phyloP scores from a whole-genome alignment of 768 basidiomycete genomes.

The Lactarius trivialis region DNA sequence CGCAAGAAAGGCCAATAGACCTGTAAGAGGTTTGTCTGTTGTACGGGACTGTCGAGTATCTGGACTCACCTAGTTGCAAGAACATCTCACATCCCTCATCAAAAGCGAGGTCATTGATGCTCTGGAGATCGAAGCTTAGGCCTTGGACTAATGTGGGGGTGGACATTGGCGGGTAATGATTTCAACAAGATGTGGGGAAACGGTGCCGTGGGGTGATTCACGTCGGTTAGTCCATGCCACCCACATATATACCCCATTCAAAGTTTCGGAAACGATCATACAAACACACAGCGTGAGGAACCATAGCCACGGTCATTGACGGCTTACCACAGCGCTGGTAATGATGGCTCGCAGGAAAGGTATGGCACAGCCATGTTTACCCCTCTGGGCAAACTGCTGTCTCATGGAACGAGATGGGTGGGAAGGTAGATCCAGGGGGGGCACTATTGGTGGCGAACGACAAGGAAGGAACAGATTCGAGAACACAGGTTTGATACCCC shows the following conservation, averaged over 20 bases:
- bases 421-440: slow-evolving; percentile 6
- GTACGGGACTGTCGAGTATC: neutral
- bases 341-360: neutral
- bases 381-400: slow-evolving; percentile 10
- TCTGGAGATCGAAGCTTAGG: slow-evolving; percentile 1
- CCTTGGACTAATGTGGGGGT: neutral
- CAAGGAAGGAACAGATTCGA: neutral
- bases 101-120: slow-evolving; percentile 6
- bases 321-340: slow-evolving; percentile 6
- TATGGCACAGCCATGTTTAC: neutral
- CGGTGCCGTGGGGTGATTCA: neutral
- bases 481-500: neutral
- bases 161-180: neutral
- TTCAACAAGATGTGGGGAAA: neutral
- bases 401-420: slow-evolving; percentile 2
- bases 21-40: neutral
- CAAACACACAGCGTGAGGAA: slow-evolving; percentile 1
- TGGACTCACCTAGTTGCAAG: slow-evolving; percentile 11
- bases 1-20: slow-evolving; percentile 13
- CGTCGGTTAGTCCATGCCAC: neutral
- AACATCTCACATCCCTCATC: slow-evolving; percentile 12
- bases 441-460: slow-evolving; percentile 2
- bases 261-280: neutral
- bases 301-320: slow-evolving; percentile 3
- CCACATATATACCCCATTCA: slow-evolving; percentile 10